Evolutionary conservation across 495 filamentous ascomycete species (phyloP), one percentile per base, ranked within the genome.

Genomic region (Hypoxylon cercidicola): DNA sequence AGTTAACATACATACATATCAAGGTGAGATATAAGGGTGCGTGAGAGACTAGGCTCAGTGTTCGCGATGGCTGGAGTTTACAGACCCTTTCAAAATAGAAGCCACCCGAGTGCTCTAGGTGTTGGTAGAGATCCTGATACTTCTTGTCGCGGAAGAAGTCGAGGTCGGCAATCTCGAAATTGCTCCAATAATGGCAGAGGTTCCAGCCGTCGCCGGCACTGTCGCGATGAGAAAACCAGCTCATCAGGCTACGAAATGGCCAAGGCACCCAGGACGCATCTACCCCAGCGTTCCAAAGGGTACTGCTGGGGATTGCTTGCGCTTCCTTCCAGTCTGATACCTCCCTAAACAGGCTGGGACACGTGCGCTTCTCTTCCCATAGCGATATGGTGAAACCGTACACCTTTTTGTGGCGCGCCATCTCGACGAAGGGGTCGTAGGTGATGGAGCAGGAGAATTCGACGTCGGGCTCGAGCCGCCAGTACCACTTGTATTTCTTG

Each of bases 101-200:
- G 8, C 83, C 83, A 3, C 83, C 82, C 1, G 72, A 65, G 28
- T 66, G 47, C 25, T 86, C 83, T 9, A 86, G 72, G 30, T 77
- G 75, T 11, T 73, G 48, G 56, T 79, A 85, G 16, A 84, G 74
- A n/a, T 78, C 72, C 44, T 78, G 78, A 60, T 86, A 86, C 21
- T 71, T 75, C 18, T 74, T 54, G 13, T 76, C 64, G 13, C 83
- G 75, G 67, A 83, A 86, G 57, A 85, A 84, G 47, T 82, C 81
- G 12, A 86, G 70, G 55, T 80, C 74, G 50, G 78, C 83, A 56
- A 86, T 84, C 67, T 86, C 83, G 28, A 85, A 86, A 54, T 85
- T 85, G 64, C 79, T 83, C 83, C 83, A 85, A 61, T 85, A 85
- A 65, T 85, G 83, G 58, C 83, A 85, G 15, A 79, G 65, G 54